These are phyloP conservation scores for Plasmodium gaboni DNA, from an alignment of 169 alveolate genomes.

Conservation along the genomic window DNA sequence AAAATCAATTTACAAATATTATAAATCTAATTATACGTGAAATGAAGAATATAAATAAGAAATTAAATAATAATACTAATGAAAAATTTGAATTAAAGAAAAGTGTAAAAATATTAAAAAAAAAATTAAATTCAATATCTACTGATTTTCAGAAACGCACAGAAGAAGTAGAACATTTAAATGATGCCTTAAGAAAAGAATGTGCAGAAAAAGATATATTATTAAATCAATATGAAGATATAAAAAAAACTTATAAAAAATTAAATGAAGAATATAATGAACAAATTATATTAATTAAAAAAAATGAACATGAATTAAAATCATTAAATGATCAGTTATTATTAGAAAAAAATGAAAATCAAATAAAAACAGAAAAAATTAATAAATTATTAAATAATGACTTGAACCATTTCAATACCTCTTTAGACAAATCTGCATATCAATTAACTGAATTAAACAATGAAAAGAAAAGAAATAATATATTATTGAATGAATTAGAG, in stretches of 20 bases:
- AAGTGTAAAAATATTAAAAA: conserved; percentile 37
- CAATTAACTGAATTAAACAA: conserved; percentile 45
- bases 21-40: conserved; percentile 27
- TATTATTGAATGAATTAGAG: conserved; percentile 18
- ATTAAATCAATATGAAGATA: conserved; percentile 18
- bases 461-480: conserved; percentile 44
- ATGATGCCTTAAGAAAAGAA: conserved; percentile 12
- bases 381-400: conserved; percentile 54
- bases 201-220: conserved; percentile 37
- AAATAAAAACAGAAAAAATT: conserved; percentile 43
- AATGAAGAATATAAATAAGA: conserved; percentile 24
- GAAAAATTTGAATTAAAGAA: conserved; percentile 63
- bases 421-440: conserved; percentile 55
- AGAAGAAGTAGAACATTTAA: conserved; percentile 33
- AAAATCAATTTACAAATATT: conserved; percentile 26
- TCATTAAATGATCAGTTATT: conserved; percentile 13
- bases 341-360: conserved; percentile 43
- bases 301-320: conserved; percentile 40
- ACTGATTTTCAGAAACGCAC: conserved; percentile 42
- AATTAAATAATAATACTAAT: conserved; percentile 12
- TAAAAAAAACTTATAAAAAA: conserved; percentile 28
- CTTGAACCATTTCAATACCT: conserved; percentile 42
- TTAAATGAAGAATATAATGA: conserved; percentile 50
- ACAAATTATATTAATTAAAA: conserved; percentile 21
- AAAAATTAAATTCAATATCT: conserved; percentile 36